Evolutionary conservation across 2,329 filamentous ascomycete species (phyloP), one percentile per base, ranked within the genome.

Genomic region (Penicillium sp.): DNA sequence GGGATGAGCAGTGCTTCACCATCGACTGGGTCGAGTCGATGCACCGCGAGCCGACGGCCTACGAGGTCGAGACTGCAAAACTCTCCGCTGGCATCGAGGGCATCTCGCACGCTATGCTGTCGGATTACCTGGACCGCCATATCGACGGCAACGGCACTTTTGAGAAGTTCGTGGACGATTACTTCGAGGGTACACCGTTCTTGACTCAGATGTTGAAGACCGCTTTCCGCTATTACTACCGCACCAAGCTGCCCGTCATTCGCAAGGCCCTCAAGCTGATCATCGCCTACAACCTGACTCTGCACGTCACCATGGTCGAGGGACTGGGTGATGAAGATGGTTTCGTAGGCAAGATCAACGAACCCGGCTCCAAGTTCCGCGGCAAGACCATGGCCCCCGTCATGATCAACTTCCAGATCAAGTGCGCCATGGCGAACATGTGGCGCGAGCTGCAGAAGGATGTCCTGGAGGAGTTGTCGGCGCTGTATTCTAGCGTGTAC

Each of bases 361-460:
- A 95, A 71, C 87, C 91, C 70, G 86, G 89, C 55, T 96, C 92
- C 66, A 95, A 91, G 75, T 97, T 90, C 83, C 89, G 86, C 69
- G 93, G 93, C 72, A 94, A 94, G 82, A 93, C 90, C 38, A 88
- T 96, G 63, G 94, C 94, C 15, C 94, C 94, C 12, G 93, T 97
- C 74, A 96, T 98, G 93, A 96, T 98, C 86, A 98, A 97, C 83
- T 97, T 97, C 86, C 92, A 97, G 81, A 92, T 98, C 83, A 98
- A 98, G 85, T 95, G 91, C 71, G 93, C 93, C 56, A 88, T 98
- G 80, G 94, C 93, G 66, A 92, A 96, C 72, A 96, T 97, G 91
- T 98, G 94, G 94, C 92, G 94, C 66, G 93, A 96, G 77, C 83
- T 98, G 59, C 93, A 97, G 77, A 96, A 96, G 81, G 94, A 97